Evolutionary conservation across 441 rosid genomes (phyloP).

Genomic region (Syzygium syzygioides): DNA sequence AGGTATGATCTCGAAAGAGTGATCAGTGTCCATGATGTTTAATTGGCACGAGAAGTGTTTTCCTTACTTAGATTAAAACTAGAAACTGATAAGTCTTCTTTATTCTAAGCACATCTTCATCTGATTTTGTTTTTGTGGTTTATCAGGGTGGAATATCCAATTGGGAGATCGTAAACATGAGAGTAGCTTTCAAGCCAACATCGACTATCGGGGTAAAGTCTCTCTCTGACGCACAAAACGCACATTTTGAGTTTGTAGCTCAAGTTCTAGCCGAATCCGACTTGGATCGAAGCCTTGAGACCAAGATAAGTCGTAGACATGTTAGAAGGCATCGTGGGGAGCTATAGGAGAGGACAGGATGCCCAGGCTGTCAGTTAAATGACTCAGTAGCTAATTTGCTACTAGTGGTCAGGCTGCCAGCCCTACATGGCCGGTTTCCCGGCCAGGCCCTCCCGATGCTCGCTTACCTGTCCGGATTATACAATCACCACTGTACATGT

Average conservation of each 20-base stretch:
- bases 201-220: constrained; percentile 74
- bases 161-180: constrained; percentile 88
- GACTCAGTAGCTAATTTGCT: not conserved
- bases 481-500: not conserved
- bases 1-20: constrained; percentile 32
- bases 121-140: not conserved
- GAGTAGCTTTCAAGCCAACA: constrained; percentile 96
- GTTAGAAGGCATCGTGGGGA: not conserved
- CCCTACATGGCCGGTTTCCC: not conserved
- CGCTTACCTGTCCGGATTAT: not conserved
- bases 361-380: not conserved
- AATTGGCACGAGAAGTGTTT: not conserved
- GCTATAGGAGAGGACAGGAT: not conserved
- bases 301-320: not conserved
- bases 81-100: not conserved
- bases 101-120: not conserved
- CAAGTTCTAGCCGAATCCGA: not conserved
- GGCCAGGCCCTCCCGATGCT: not conserved
- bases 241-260: not conserved
- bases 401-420: not conserved
- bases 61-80: not conserved
- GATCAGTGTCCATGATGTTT: not conserved
- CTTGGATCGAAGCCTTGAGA: not conserved
- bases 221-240: not conserved
- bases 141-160: constrained; percentile 90